Evolutionary conservation across 768 basidiomycete genomes (phyloP), one percentile per base, ranked within the genome.

Genomic region (Tylopilus sp.): DNA sequence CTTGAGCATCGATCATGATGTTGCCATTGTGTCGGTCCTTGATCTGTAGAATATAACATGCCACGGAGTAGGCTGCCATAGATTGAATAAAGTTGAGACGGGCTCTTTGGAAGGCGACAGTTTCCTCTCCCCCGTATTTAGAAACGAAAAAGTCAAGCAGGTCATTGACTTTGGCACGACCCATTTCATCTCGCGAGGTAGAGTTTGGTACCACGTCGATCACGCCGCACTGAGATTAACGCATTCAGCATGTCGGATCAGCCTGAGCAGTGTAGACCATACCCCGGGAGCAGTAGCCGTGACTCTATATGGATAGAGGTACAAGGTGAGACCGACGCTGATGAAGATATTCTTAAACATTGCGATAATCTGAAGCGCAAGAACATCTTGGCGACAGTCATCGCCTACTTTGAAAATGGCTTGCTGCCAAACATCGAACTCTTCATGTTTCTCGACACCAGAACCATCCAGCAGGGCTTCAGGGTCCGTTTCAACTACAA

Each of bases 371-470:
- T 99, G 97, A 43, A 99, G 74, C 0, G 97, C 97, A 40, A 99
- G 80, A n/a, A 98, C 87, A 62, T 99, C 97, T 69, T 99, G 97
- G 39, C 97, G 83, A 68, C 97, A 99, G 66, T 99, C 97, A 65
- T 99, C 97, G 49, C 97, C 97, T 51, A 99, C 97, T 76, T 99
- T 99, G 84, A 99, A 99, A 56, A 99, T 99, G 1, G 97, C 97
- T 57, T 92, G 87, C 54, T 95, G 92, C 95, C 92, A 98, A 41
- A 95, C 86, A 55, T 98, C 93, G 63, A 88, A 91, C 59, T 85
- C 78, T 40, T 75, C 74, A 25, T 69, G 78, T 40, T 71, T 83
- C 61, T 85, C 82, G 26, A 74, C 66, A 5, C 79, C 82, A 13
- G 71, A 75, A n/a, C 76, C 81, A 23, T 86, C 79, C 45, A 91